Evolutionary conservation across 495 filamentous ascomycete species (phyloP).

Genomic region (Lasiosphaeria hispida): DNA sequence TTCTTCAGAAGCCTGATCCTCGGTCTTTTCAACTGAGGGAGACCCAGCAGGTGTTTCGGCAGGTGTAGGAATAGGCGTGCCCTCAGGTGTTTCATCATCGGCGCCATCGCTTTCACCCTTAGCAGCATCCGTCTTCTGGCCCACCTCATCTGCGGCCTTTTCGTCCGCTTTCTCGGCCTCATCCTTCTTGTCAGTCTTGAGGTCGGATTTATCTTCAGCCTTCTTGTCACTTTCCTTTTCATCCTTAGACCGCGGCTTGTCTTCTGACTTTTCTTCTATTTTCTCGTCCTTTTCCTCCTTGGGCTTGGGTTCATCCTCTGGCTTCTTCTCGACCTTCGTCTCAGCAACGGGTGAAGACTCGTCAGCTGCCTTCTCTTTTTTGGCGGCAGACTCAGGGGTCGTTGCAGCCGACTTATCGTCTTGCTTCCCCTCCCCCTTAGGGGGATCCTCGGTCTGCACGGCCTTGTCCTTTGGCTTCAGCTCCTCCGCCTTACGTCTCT

Average conservation of each 20-base stretch:
- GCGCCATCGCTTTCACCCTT: conserved; percentile 9
- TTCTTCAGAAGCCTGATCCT: conserved; percentile 16
- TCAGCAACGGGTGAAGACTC: conserved; percentile 4
- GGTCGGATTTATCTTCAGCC: conserved; percentile 9
- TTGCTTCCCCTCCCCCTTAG: conserved; percentile 22
- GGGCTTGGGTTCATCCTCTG: conserved; percentile 25
- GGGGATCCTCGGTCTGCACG: conserved; percentile 38
- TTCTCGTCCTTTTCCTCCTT: conserved; percentile 2
- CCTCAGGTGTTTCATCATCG: conserved; percentile 22
- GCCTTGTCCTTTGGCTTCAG: conserved; percentile 39
- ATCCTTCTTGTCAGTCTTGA: conserved; percentile 13
- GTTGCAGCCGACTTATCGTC: conserved; percentile 33
- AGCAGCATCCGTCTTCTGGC: background rate
- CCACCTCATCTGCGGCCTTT: background rate
- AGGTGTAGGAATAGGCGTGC: conserved; percentile 25
- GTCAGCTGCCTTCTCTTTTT: conserved; percentile 5
- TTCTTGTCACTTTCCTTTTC: conserved; percentile 11
- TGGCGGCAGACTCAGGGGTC: conserved; percentile 3
- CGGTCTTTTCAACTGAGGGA: conserved; percentile 27
- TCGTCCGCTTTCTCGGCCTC: conserved; percentile 11
- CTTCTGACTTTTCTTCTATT: conserved; percentile 14
- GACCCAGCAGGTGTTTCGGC: conserved; percentile 16
- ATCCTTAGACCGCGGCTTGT: conserved; percentile 10
- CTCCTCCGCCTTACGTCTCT: conserved; percentile 40
- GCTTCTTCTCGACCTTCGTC: conserved; percentile 30